Conservation (phyloP, 176 grass and related monocot genomes). For the Oryza rufipogon region DNA sequence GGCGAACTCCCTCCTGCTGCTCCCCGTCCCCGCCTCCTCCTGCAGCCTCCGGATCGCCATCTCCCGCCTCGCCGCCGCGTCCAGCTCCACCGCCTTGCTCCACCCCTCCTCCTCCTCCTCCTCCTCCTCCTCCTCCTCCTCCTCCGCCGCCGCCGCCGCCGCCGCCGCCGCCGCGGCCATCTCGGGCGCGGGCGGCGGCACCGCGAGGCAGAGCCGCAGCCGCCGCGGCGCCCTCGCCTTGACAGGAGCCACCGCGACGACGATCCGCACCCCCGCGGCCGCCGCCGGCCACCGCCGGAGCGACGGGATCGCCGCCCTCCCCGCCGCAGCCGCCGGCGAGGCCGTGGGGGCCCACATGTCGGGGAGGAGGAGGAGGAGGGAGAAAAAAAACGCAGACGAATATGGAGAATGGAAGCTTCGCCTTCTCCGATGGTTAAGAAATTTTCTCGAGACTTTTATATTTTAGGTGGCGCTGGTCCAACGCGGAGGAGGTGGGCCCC, state of each 20-base stretch:
- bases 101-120: constrained; percentile 22
- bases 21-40: constrained; percentile 46
- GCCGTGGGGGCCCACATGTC: constrained; percentile 54
- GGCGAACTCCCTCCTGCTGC: constrained; percentile 61
- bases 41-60: constrained; percentile 56
- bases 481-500: too few species aligned
- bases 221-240: not conserved
- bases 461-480: too few species aligned
- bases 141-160: not conserved
- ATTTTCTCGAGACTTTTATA: too few species aligned
- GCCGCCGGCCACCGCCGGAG: not conserved
- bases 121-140: not conserved
- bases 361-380: not conserved
- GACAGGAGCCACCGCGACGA: constrained; percentile 11
- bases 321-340: constrained; percentile 18
- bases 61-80: constrained; percentile 59
- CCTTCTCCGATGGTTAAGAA: not conserved
- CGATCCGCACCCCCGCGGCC: constrained; percentile 7
- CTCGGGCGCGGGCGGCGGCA: constrained; percentile 40
- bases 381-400: not conserved
- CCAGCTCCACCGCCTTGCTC: constrained; percentile 50
- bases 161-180: constrained; percentile 19
- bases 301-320: not conserved
- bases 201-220: constrained; percentile 34
- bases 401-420: not conserved